Evolutionary conservation across 164 flowering plant species (phyloP), one percentile per base, ranked within the genome.

Genomic region (Chimonanthus salicifolius): DNA sequence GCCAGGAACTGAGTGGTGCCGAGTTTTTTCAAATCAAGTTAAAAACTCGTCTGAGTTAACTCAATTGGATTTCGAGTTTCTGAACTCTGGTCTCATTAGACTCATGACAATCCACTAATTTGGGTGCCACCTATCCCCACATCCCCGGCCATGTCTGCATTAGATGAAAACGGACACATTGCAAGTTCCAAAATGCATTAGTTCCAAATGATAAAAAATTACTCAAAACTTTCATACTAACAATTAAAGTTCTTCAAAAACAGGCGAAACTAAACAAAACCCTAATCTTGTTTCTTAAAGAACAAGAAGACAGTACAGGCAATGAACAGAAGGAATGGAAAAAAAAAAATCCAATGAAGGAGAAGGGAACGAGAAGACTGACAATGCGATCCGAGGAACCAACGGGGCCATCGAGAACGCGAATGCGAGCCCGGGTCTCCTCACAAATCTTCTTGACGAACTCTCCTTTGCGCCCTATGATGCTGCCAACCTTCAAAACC

Each of bases 401-500:
- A 48, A 73, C 16, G 49, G 70, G 64, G 63, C 75, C 75, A 33
- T 73, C 75, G 48, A 73, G 70, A 21, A 73, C 46, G 49, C 70
- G 70, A 66, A 73, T 73, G 64, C 67, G 66, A 62, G 66, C 66
- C 47, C 50, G 33, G 13, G 66, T 58, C 60, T 58, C 64, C 64
- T 54, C 60, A 10, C 60, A 54, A 13, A 54, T 54, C 60, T 54
- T 54, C 60, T 54, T 54, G 16, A 54, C 60, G 60, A 11, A 54
- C 60, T 54, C 60, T 54, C 60, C 60, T n/a, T 54, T 54, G 10
- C 60, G 60, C 11, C 60, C 60, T 13, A 54, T 54, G 60, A 54
- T 54, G 18, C 92, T 84, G 0, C 97, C 98, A 0, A 94, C 98
- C 74, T 94, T 94, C 6, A 78, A 33, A 7, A 89, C 92, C 43